Base-by-base conservation (phyloP, 164 flowering plant species). In the Magnolia changhungtana region DNA sequence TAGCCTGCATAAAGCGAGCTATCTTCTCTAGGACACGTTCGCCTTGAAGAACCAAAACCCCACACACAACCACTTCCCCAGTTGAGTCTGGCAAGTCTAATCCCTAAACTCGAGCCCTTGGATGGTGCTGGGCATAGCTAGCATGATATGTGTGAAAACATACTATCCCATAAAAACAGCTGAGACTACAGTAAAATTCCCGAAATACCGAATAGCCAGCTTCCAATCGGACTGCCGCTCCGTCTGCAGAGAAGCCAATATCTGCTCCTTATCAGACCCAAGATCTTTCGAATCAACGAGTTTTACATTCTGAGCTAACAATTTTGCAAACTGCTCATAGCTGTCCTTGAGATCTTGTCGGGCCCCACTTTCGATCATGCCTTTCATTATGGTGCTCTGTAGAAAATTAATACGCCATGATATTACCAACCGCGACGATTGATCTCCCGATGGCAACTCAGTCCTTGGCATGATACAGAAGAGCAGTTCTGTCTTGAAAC, bases 101-200 rank as follows among this genome's bases (percentile, higher is more conserved):
- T 67, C 99, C 99, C 63, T 84, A 87, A 96, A 92, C 84, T 96
- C 99, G 76, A 96, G 92, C 70, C 99, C 99, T 80, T 93, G 97
- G 76, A 88, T 81, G 23, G 88, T 77, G 83, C 87, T 84, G 63
- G 98, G 90, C 72, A 73, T 74, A 13, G 89, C 81, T 21, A 96
- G 76, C 84, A 87, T 84, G 50, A 96, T 78, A 76, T 96, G 99
- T 27, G 85, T 78, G 75, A 87, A 76, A 71, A 90, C 89, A 86
- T 91, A 93, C 19, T 92, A 63, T 50, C 89, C 96, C 72, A 89
- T 79, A 52, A 91, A 55, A 68, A 90, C 23, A 23, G 96, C 89
- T 23, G 94, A 92, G 63, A 88, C 51, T 50, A 91, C 92, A 29
- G 93, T 90, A 70, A 89, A 89, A 79, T 96, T 96, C 49, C 87